Conservation (phyloP, 305 asterid genomes). For the Fraxinus sp. region DNA sequence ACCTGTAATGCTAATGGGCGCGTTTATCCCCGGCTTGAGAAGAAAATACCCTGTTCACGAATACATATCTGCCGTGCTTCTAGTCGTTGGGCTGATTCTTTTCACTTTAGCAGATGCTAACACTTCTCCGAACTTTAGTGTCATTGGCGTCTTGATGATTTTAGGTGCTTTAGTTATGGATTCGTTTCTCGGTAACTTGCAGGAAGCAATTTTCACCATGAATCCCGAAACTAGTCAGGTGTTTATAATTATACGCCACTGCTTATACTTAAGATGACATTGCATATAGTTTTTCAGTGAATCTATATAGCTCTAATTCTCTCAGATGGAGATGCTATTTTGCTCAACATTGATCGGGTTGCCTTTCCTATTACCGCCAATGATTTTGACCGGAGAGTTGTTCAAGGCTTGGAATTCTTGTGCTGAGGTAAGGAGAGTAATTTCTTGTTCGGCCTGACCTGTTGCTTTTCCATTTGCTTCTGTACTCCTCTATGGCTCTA, state of each 20-base stretch:
- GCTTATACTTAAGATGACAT: neutral
- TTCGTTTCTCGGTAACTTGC: constrained; percentile 79
- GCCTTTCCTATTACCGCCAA: constrained; percentile 78
- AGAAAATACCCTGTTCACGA: constrained; percentile 80
- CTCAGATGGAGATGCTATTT: constrained; percentile 91
- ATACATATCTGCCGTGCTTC: constrained; percentile 70
- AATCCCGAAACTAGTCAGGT: constrained; percentile 90
- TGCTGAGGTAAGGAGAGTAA: constrained; percentile 45
- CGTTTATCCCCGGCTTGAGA: constrained; percentile 84
- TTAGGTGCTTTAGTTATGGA: constrained; percentile 84
- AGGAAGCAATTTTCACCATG: constrained; percentile 82
- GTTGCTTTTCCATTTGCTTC: neutral
- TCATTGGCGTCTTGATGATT: constrained; percentile 78
- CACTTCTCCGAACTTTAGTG: constrained; percentile 80
- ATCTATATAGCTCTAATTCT: neutral
- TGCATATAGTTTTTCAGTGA: neutral
- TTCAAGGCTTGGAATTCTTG: constrained; percentile 81
- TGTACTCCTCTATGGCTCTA: neutral
- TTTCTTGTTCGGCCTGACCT: neutral
- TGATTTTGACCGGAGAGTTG: constrained; percentile 83
- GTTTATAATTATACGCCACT: neutral
- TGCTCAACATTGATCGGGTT: constrained; percentile 88
- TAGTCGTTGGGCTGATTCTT: constrained; percentile 67
- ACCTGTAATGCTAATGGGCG: constrained; percentile 92
- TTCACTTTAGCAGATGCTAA: constrained; percentile 85